phyloP scores from a whole-genome alignment of 768 basidiomycete genomes.

The Boletus fagicola region DNA sequence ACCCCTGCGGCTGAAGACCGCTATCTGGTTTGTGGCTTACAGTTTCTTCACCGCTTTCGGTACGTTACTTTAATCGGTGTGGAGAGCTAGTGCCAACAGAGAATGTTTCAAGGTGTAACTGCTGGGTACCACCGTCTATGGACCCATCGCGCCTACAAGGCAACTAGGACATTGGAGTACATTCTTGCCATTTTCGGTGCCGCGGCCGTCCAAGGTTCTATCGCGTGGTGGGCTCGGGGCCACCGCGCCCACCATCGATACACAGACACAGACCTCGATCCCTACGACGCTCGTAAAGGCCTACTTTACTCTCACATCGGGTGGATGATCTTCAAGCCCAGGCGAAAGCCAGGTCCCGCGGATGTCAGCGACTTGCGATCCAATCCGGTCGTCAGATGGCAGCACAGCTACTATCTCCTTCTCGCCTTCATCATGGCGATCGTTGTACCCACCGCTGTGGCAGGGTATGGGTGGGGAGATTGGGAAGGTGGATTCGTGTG shows the following conservation, averaged over 20 bases:
- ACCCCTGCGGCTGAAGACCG: neutral
- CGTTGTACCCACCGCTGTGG: neutral
- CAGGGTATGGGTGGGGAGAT: neutral
- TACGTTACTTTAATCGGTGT: neutral
- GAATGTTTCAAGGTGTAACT: neutral
- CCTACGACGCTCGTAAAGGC: neutral
- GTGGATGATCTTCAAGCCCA: neutral
- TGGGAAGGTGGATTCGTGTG: neutral
- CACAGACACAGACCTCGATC: neutral
- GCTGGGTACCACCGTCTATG: neutral
- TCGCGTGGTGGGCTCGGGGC: neutral
- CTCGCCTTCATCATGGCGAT: neutral
- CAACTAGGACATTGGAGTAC: neutral
- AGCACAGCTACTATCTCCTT: neutral
- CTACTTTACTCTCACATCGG: neutral
- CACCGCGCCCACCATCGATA: neutral
- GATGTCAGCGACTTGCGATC: neutral
- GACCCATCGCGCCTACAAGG: neutral
- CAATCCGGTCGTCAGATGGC: neutral
- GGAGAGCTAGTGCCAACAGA: neutral
- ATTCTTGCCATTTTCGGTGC: neutral
- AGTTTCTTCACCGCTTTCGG: neutral
- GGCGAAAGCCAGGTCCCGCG: neutral
- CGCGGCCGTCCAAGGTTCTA: neutral
- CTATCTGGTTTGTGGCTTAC: neutral